Base-by-base conservation (phyloP, 441 rosid species). In the Euphorbia schlechtendalii region DNA sequence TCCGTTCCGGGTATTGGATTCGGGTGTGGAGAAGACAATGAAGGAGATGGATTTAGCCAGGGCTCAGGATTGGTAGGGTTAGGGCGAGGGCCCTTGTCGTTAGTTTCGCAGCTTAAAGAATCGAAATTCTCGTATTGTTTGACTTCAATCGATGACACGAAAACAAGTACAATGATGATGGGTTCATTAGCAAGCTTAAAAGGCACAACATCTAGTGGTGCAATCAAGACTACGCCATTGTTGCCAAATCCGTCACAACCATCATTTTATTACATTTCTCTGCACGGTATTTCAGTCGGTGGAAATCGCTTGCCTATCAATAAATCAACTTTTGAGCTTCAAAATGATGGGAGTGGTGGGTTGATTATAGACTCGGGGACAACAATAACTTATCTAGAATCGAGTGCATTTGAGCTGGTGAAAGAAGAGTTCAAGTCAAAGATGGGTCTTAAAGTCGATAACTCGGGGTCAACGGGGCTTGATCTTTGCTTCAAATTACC, bases 11-110 rank as follows among this genome's bases (percentile, higher is more conserved):
- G 77, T 2, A 76, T 93, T 0, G 96, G 83, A 11, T 90, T 93
- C 66, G 99, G 99, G 0, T 93, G 99, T 18, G 99, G 99, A 1
- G 74, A 69, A 27, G 85, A 88, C 48, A 93, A 90, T 38, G 81
- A 87, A 54, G 99, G 99, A 2, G 82, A 81, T 3, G 99, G 99
- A 15, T 93, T 93, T 74, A 61, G n/a, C n/a, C n/a, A 93, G 70
- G 96, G 89, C 0, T 84, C 93, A 0, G 99, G 97, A 10, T 78
- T 94, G 13, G 97, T 89, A 2, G 99, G 99, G 43, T 86, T 94
- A 0, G 99, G 99, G 1, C 83, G 96, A 0, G 96, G 92, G 12
- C 80, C 86, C 0, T 38, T 86, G 15, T 88, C 96, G 0, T 71
- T 88, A 6, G 85, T 84, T 49, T 84, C 96, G 0, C 92, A 88